Evolutionary conservation across 495 filamentous ascomycete genomes (phyloP), one percentile per base, ranked within the genome.

Genomic region (Penicillium fimorum): DNA sequence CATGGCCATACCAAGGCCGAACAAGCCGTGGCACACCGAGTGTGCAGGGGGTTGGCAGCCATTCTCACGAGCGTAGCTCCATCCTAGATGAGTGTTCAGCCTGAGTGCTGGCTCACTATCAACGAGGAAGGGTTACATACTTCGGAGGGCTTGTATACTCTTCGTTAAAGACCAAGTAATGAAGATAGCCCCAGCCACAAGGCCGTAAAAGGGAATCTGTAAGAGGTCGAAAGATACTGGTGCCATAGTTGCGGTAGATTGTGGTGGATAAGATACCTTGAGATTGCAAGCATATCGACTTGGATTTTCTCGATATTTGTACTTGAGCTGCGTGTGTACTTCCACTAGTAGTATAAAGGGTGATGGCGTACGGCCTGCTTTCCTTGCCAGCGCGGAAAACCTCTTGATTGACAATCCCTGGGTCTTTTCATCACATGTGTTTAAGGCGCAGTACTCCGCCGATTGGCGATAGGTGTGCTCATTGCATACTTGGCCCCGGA

Each of bases 61-160:
- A 47, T 60, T 37, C 5, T 51, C n/a, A 24, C 57, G 57, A 20
- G 47, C 37, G 33, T 56, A 56, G 4, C 45, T 49, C 57, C 52
- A 60, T n/a, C 42, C 57, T 59, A 2, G 13, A 25, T 17, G 12
- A 40, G 18, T 24, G 30, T 5, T 24, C 13, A 6, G 7, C 2
- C 38, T 43, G 1, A 12, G 13, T 15, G 13, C 6, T 37, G 13
- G 33, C 15, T 37, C 13, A 37, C 33, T n/a, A 13, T 15, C 12
- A 13, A 37, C 1, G 13, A n/a, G 15, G 7, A 53, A 22, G 0
- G 1, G 8, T 24, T 35, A 11, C 13, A 20, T 29, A 55, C 52
- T 30, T 6, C 22, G 51, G 10, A 55, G 15, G 5, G 2, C 15
- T 55, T 38, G 52, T 5, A 22, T 6, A 15, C 6, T 20, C 9